Percentiles rank a stretch among this genome's conserved stretches.
Evolutionary conservation across 352 stramenopile species (phyloP).

Genomic region (Phytophthora hybrid): DNA sequence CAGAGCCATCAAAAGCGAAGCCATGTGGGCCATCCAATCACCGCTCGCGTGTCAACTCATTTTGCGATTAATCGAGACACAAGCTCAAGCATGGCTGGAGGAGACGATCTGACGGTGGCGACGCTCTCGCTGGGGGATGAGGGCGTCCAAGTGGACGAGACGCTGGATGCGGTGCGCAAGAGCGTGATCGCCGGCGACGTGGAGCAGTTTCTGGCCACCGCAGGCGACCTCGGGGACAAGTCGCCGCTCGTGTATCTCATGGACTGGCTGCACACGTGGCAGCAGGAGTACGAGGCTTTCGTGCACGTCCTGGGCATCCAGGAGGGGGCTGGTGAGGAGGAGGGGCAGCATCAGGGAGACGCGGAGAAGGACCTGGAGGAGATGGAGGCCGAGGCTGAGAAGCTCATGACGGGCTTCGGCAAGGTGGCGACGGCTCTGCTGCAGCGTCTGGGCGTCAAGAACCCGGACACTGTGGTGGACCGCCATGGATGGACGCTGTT

Average conservation of each 20-base stretch:
- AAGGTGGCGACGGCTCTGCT: constrained; percentile 60
- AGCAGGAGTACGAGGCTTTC: constrained; percentile 88
- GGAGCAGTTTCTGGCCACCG: constrained; percentile 51
- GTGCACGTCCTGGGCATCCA: constrained; percentile 75
- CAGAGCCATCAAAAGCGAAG: constrained; percentile 17
- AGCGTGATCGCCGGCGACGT: constrained; percentile 67
- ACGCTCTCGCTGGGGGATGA: constrained; percentile 53
- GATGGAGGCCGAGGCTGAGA: constrained; percentile 73
- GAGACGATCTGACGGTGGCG: constrained; percentile 53
- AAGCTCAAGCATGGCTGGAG: constrained; percentile 34
- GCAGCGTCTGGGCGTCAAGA: constrained; percentile 47
- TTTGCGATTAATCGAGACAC: constrained; percentile 18
- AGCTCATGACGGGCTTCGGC: constrained; percentile 75
- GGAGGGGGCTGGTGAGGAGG: constrained; percentile 38
- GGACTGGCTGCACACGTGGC: constrained; percentile 89
- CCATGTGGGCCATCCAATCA: constrained; percentile 38
- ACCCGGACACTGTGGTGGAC: constrained; percentile 65
- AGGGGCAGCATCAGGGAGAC: constrained; percentile 24
- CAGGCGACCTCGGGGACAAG: constrained; percentile 34
- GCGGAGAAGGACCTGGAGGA: constrained; percentile 75
- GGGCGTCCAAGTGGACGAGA: constrained; percentile 45
- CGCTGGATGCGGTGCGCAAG: constrained; percentile 63
- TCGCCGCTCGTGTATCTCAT: constrained; percentile 78
- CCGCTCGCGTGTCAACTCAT: constrained; percentile 6
- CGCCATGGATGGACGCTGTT: constrained; percentile 85